Conservation (phyloP, 257 asterid genomes). For the Solanum sejunctum region DNA sequence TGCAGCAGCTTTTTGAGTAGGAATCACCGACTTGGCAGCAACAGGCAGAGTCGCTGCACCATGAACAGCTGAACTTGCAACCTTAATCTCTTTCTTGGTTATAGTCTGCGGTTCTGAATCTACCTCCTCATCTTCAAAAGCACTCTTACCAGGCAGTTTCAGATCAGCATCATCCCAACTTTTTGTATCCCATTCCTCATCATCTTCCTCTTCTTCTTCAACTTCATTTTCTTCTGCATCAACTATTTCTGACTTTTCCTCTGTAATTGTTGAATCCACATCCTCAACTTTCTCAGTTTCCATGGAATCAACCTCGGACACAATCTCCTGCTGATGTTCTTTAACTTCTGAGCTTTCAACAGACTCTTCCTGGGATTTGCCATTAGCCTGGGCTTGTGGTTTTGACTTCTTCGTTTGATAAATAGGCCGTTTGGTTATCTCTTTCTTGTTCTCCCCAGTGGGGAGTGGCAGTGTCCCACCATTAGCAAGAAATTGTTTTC, state of each 20-base stretch:
- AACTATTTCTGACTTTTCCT: conserved; percentile 27
- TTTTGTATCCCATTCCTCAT: conserved; percentile 96
- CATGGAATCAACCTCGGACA: conserved; percentile 22
- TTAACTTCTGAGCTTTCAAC: conserved; percentile 28
- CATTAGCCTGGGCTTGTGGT: conserved; percentile 59
- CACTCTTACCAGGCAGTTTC: conserved; percentile 70
- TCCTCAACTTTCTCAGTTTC: conserved; percentile 26
- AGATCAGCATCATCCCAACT: conserved; percentile 94
- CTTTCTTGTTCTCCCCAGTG: conserved; percentile 39
- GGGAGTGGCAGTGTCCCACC: conserved; percentile 32
- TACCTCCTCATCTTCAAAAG: conserved; percentile 79
- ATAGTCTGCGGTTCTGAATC: conserved; percentile 60
- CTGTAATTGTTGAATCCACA: conserved; percentile 2
- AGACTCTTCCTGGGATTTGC: conserved; percentile 29
- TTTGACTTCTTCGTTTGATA: conserved; percentile 73
- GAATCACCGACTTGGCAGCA: conserved; percentile 20
- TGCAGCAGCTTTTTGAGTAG: conserved; percentile 12
- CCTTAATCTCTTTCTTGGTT: conserved; percentile 31
- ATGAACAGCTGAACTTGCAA: not conserved
- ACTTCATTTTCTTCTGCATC: conserved; percentile 46
- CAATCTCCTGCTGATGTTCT: conserved; percentile 28
- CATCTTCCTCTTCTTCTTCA: conserved; percentile 10
- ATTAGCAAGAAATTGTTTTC: conserved; percentile 74
- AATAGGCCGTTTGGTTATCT: conserved; percentile 54
- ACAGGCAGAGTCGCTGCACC: not conserved